phyloP scores from a whole-genome alignment of 1,284 basidiomycete genomes.

The Exobasidium cylindrosporum region DNA sequence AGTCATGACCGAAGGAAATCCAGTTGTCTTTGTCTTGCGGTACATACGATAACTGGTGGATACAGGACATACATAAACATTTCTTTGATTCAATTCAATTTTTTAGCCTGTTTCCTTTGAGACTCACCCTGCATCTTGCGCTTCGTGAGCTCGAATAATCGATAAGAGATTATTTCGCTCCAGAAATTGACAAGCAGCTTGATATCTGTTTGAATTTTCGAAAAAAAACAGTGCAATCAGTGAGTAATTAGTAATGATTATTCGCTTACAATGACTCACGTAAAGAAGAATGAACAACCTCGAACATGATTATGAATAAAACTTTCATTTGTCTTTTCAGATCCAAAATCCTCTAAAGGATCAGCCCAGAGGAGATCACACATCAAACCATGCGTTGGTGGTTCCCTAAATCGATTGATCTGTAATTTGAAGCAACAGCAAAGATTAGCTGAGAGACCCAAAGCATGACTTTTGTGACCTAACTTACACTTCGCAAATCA shows the following conservation, averaged over 20 bases:
- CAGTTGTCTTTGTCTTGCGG: slow-evolving; percentile 89
- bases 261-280: too few relatives aligned
- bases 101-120: too few relatives aligned
- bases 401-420: slow-evolving; percentile 92
- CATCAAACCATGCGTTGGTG: slow-evolving; percentile 89
- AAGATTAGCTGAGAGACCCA: too few relatives aligned
- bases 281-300: slow-evolving; percentile 95
- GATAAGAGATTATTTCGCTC: slow-evolving; percentile 91
- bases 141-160: slow-evolving; percentile 90
- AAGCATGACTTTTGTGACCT: background rate
- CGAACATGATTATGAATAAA: slow-evolving; percentile 91
- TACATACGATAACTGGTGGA: slow-evolving; percentile 88
- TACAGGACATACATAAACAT: too few relatives aligned
- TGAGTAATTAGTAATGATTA: too few relatives aligned
- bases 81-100: too few relatives aligned
- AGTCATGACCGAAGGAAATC: slow-evolving; percentile 87
- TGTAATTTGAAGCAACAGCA: slow-evolving; percentile 64
- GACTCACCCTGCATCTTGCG: slow-evolving; percentile 77
- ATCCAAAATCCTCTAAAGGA: slow-evolving; percentile 88
- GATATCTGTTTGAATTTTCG: slow-evolving; percentile 65
- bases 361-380: slow-evolving; percentile 94
- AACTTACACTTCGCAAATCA: slow-evolving; percentile 65
- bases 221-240: slow-evolving; percentile 5
- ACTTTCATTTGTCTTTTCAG: slow-evolving; percentile 78
- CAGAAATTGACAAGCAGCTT: slow-evolving; percentile 87